Base-by-base conservation (phyloP, 139 green algal genomes). In the Chlamydomonas schloesseri region DNA sequence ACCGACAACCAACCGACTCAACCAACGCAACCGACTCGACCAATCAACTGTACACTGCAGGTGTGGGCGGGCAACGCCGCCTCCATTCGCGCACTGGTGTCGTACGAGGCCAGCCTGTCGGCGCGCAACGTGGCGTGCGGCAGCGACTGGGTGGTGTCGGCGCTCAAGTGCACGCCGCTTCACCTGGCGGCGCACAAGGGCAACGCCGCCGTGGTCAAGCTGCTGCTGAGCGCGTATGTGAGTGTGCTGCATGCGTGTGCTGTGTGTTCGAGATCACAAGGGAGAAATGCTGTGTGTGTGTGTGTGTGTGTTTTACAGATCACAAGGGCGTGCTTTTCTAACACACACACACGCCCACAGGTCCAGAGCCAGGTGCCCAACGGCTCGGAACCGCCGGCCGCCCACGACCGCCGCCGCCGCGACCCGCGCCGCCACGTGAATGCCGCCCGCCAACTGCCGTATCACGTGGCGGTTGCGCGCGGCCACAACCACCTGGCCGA, bases 171-270 rank as follows among this genome's bases (percentile, higher is more conserved):
- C 50, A 86, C 80, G 34, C 88, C 88, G n/a, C 83, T 89, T 71
- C 88, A 91, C 79, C 78, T 91, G 83, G 88, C 88, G 24, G 88
- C 88, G 15, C 88, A 87, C 72, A 70, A 73, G 23, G 88, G 88
- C 28, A 84, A 84, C 57, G 69, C 77, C 42, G 55, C 82, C 15
- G 60, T 89, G 8, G 83, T 88, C 37, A 89, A 87, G 71, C 50
- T 89, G 78, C 83, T 91, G 78, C 78, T 91, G 37, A 73, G 64
- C 17, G 83, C 79, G 2, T 79, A 88, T 58, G 83, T 91, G 64
- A 78, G 80, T 69, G n/a, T 0, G 37, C 14, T 21, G 14, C 31
- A 50, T 1, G 42, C 8, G 42, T 50, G 42, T 50, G 42, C 6
- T 8, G 42, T 50, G 42, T 5, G 42, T 50, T 50, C n/a, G n/a